A percentile compares a stretch with the other conserved stretches of the same genome.
Evolutionary conservation across 306 rosid genomes (phyloP).

Genomic region (Amphicarpaea edgeworthii): DNA sequence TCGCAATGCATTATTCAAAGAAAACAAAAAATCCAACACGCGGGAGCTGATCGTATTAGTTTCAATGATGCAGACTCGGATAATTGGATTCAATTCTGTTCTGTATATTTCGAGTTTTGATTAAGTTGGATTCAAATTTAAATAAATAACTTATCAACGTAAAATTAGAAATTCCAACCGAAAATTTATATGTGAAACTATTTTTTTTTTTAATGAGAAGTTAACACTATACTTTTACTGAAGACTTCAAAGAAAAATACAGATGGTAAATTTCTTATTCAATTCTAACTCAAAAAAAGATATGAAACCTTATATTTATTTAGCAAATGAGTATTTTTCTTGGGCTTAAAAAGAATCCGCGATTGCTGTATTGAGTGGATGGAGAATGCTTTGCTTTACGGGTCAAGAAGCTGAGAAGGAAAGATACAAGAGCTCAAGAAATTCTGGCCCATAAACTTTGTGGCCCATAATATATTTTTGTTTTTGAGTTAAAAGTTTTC

Average conservation of each 20-base stretch:
- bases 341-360: too few species aligned
- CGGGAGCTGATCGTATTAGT: too few species aligned
- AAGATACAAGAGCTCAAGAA: background rate
- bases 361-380: too few species aligned
- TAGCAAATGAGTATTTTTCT: background rate
- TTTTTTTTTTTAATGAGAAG: background rate
- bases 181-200: too few species aligned
- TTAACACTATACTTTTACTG: background rate
- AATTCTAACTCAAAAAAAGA: too few species aligned
- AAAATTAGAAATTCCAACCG: background rate
- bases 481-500: too few species aligned
- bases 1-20: background rate
- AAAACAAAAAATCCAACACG: background rate
- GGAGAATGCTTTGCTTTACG: background rate
- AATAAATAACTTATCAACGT: background rate
- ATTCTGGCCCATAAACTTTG: too few species aligned
- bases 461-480: too few species aligned
- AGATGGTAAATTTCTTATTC: background rate
- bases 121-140: too few species aligned
- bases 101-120: too few species aligned
- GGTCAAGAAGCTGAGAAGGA: background rate
- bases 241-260: background rate
- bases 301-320: background rate
- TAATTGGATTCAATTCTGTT: too few species aligned
- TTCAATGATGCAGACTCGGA: too few species aligned